Conservation (phyloP, 192 early-diverging fungal species). For the Coemansia reversa region DNA sequence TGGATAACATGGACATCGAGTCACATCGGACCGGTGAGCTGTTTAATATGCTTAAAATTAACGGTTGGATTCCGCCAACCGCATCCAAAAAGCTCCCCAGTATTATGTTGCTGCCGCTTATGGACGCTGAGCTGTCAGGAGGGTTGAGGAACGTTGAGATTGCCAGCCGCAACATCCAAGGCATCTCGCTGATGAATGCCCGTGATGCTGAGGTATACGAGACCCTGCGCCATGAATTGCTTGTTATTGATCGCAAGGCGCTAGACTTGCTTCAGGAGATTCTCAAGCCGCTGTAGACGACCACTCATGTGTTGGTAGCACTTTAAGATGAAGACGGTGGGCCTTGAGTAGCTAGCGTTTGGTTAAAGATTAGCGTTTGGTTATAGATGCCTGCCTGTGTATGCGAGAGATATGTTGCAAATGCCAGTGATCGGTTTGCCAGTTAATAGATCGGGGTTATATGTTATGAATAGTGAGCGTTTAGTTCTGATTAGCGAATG, state of each 20-base stretch:
- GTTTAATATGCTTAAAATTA: slow-evolving; percentile 43
- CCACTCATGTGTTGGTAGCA: not conserved
- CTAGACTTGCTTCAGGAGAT: slow-evolving; percentile 61
- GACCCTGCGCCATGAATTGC: slow-evolving; percentile 64
- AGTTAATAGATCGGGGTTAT: too few species aligned
- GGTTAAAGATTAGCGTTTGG: too few species aligned
- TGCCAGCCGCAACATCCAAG: slow-evolving; percentile 63
- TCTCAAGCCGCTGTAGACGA: slow-evolving; percentile 45
- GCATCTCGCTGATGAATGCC: slow-evolving; percentile 60
- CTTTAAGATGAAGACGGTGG: not conserved
- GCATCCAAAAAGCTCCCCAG: slow-evolving; percentile 18
- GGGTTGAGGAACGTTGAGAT: slow-evolving; percentile 56
- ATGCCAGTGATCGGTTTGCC: too few species aligned
- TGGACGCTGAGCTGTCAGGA: slow-evolving; percentile 33
- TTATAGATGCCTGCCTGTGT: too few species aligned
- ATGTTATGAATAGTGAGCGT: too few species aligned
- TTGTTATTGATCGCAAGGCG: slow-evolving; percentile 67
- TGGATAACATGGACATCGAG: slow-evolving; percentile 64
- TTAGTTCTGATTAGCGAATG: too few species aligned
- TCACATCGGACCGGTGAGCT: slow-evolving; percentile 62
- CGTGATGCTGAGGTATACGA: slow-evolving; percentile 68
- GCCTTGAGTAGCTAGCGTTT: too few species aligned
- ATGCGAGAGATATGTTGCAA: too few species aligned
- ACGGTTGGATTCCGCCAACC: slow-evolving; percentile 38
- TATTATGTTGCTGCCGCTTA: slow-evolving; percentile 40